Evolutionary conservation across 345 rosid genomes (phyloP), one percentile per base, ranked within the genome.

Genomic region (Cardamine occulta): DNA sequence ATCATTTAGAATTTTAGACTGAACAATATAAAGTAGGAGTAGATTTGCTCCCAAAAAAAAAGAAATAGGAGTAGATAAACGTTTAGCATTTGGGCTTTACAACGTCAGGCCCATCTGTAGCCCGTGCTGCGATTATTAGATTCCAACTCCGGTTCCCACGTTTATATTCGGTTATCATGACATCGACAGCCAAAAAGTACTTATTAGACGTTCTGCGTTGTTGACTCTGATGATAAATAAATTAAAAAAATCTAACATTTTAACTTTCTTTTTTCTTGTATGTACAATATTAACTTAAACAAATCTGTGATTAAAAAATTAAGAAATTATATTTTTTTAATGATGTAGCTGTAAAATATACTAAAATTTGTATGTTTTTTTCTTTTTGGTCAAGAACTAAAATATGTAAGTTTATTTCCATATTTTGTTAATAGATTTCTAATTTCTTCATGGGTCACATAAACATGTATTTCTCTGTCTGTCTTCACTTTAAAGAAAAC

Each of bases 121-220:
- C 67, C 49, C 39, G 23, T 56, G 31, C 6, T 56, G 19, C 39
- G 17, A 45, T 42, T 17, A 59, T 18, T 28, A 18, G 13, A 60
- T 45, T 60, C 65, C 42, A 15, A 26, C 1, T 29, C 31, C 53
- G 42, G 64, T 57, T 42, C 65, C 29, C 37, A 35, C 73, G 53
- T 54, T 48, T 54, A 39, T 51, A 39, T 24, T 39, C 39, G 52
- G 73, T 68, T 54, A 37, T 32, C 63, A 52, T 52, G 34, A 54
- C 26, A 13, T 26, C 54, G 26, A 44, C 54, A 51, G 12, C 34
- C 15, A 15, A 35, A 35, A 23, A 21, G 23, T 21, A 21, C 23
- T 21, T 21, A 7, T 12, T 34, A 48, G 29, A 54, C 32, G 70
- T 48, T 66, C 28, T 15, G 18, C 44, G 70, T 28, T 54, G 59